phyloP scores from a whole-genome alignment of 2,329 filamentous ascomycete genomes.

The Aureobasidium musti region DNA sequence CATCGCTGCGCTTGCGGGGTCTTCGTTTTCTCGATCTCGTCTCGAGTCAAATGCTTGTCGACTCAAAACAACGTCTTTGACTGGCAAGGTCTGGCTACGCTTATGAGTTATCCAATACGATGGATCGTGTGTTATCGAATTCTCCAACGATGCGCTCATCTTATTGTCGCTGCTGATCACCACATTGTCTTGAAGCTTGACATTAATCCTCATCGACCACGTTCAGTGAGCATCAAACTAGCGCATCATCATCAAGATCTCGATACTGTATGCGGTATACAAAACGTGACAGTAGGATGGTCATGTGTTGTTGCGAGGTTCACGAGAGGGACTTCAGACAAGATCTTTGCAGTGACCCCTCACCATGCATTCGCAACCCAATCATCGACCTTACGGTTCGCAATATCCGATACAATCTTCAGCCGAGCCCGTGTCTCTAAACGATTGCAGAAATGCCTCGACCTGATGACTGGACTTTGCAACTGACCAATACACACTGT shows the following conservation, averaged over 20 bases:
- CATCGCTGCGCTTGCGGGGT: conserved; percentile 6
- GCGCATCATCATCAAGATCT: background rate
- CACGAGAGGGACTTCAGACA: background rate
- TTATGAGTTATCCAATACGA: background rate
- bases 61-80: too few relatives aligned
- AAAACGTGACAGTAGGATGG: background rate
- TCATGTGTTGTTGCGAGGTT: background rate
- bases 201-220: background rate
- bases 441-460: background rate
- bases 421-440: background rate
- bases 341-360: background rate
- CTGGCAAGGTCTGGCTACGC: too few relatives aligned
- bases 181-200: background rate
- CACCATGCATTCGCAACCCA: background rate
- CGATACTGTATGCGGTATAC: too few relatives aligned
- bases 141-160: background rate
- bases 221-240: background rate
- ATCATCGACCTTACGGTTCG: too few relatives aligned
- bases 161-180: background rate
- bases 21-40: background rate
- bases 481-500: background rate
- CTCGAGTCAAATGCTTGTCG: background rate
- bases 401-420: background rate
- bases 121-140: too few relatives aligned
- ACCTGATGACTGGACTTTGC: background rate